Percentiles rank a stretch among this genome's conserved stretches.
Conservation (phyloP, 192 early-diverging fungal species). For the Linnemannia exigua region DNA sequence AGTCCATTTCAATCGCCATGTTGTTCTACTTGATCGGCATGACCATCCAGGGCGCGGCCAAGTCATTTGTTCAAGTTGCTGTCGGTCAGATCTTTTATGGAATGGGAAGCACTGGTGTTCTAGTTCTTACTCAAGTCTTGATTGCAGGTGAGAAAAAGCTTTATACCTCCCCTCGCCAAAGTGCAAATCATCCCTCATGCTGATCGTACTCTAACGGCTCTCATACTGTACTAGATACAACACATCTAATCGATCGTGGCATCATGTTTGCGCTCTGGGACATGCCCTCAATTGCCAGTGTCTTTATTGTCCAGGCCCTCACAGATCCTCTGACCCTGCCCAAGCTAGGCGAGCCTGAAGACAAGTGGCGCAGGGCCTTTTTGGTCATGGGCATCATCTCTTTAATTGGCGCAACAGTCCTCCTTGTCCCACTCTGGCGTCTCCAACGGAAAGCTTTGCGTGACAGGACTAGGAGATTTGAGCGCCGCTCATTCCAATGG, state of each 20-base stretch:
- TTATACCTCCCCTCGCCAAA: neutral
- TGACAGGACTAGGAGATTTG: slow-evolving; percentile 7
- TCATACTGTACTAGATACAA: slow-evolving; percentile 7
- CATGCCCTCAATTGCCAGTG: slow-evolving; percentile 9
- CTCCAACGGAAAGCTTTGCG: slow-evolving; percentile 17
- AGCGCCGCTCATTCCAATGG: slow-evolving; percentile 18
- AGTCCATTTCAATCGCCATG: slow-evolving; percentile 21
- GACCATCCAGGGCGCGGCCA: slow-evolving; percentile 22
- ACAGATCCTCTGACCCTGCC: slow-evolving; percentile 12
- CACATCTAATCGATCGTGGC: slow-evolving; percentile 21
- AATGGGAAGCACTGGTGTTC: slow-evolving; percentile 27
- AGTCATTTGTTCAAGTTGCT: slow-evolving; percentile 24
- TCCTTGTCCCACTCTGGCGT: slow-evolving; percentile 14
- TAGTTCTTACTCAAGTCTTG: slow-evolving; percentile 29
- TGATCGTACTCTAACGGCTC: neutral
- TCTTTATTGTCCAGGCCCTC: slow-evolving; percentile 19
- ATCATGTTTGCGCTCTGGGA: slow-evolving; percentile 23
- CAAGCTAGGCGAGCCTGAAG: slow-evolving; percentile 8
- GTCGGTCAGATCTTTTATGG: slow-evolving; percentile 35
- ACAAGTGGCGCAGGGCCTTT: slow-evolving; percentile 20
- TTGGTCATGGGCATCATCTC: slow-evolving; percentile 17
- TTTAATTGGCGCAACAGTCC: slow-evolving; percentile 3
- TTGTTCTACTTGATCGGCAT: slow-evolving; percentile 20
- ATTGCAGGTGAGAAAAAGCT: slow-evolving; percentile 20
- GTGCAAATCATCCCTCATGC: neutral